A percentile compares a stretch with the other conserved stretches of the same genome.
These are phyloP conservation scores for Taphrina betulina DNA, from an alignment of 1,139 yeast genomes.

Conservation along the genomic window DNA sequence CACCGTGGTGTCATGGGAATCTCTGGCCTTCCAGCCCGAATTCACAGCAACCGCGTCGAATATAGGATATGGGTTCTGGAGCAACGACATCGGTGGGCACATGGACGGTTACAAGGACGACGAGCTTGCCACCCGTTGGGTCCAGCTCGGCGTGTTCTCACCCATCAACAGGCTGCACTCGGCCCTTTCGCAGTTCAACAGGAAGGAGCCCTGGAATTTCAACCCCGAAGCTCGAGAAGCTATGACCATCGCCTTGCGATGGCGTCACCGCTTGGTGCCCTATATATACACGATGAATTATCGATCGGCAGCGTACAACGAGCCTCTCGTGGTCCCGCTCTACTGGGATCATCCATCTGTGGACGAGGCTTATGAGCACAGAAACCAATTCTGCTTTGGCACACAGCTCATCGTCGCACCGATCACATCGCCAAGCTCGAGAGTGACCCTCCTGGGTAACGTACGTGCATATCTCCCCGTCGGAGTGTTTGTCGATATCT, in stretches of 20 bases:
- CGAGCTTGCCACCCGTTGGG: conserved; percentile 28
- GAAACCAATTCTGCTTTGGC: not conserved
- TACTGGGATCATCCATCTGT: no score
- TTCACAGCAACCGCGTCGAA: conserved; percentile 28
- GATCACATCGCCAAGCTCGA: not conserved
- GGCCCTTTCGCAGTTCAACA: conserved; percentile 3
- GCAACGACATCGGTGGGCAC: conserved; percentile 31
- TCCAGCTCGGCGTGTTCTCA: conserved; percentile 29
- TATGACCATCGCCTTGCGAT: not conserved
- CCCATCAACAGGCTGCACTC: conserved; percentile 25
- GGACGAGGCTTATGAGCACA: not conserved
- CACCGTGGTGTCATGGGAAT: conserved; percentile 23
- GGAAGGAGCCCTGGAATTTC: not conserved
- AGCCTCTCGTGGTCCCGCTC: no score
- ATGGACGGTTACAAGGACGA: conserved; percentile 21
- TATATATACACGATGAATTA: not conserved
- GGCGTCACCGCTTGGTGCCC: not conserved
- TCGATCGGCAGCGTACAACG: no score
- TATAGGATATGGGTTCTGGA: conserved; percentile 29
- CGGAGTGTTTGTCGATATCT: not conserved
- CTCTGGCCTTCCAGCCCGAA: conserved; percentile 26
- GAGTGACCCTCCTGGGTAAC: not conserved
- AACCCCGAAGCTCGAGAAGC: not conserved
- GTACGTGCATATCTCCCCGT: not conserved
- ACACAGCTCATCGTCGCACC: not conserved